Conservation (phyloP, 2,329 filamentous ascomycete genomes). For the Daldinia sp. region DNA sequence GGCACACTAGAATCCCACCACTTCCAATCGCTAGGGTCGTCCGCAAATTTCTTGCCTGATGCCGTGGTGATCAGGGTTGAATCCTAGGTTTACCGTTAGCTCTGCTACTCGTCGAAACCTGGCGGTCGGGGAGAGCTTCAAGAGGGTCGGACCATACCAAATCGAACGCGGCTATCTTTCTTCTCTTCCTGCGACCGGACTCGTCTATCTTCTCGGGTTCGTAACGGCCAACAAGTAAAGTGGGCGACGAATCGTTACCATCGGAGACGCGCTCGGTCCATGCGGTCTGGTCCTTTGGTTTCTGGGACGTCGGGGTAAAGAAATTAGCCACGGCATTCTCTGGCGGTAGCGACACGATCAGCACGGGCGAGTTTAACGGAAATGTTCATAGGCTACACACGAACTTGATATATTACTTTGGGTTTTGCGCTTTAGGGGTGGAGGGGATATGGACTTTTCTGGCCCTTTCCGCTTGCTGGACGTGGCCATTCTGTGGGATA, state of each 20-base stretch:
- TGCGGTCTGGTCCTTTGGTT: constrained; percentile 75
- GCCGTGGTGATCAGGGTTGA: constrained; percentile 83
- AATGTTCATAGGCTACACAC: constrained; percentile 32
- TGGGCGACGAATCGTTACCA: constrained; percentile 55
- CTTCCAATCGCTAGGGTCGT: constrained; percentile 82
- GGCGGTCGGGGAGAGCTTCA: neutral
- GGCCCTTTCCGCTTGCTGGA: constrained; percentile 41
- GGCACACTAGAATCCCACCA: constrained; percentile 88
- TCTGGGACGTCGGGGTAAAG: constrained; percentile 87
- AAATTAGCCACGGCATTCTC: constrained; percentile 80
- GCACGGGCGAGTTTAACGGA: neutral
- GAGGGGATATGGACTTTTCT: constrained; percentile 60
- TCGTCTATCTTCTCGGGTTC: constrained; percentile 53
- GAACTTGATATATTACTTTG: constrained; percentile 62
- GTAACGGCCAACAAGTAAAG: constrained; percentile 80
- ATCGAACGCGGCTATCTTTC: constrained; percentile 77
- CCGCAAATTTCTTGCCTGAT: constrained; percentile 81
- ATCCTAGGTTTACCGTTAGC: constrained; percentile 63
- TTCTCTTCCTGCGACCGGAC: constrained; percentile 48
- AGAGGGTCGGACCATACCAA: constrained; percentile 54
- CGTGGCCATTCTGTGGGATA: constrained; percentile 16
- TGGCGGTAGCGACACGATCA: constrained; percentile 46
- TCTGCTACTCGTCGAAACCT: neutral
- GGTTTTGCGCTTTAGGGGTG: constrained; percentile 60
- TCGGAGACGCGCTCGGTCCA: constrained; percentile 73